Base-by-base conservation (phyloP, 768 basidiomycete species). In the Leccinum broughii region DNA sequence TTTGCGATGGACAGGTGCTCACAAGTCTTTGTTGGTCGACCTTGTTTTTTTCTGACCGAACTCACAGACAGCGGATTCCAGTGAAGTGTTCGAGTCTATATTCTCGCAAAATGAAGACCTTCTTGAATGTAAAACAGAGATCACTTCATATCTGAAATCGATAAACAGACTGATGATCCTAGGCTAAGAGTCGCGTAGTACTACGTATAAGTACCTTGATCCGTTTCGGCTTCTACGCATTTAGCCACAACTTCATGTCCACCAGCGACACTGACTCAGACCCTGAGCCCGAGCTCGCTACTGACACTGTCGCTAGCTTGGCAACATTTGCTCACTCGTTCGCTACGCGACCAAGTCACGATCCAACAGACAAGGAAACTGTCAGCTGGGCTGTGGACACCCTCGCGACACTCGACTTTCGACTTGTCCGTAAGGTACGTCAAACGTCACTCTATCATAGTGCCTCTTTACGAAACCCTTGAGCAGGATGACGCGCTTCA, bases 191-290 rank as follows among this genome's bases (percentile, higher is more conserved):
- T 37, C 13, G 4, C 30, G 30, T 54, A 62, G 52, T 57, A 41
- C 28, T 34, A 34, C 34, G 4, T 30, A 50, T 49, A 44, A 44
- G 44, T 44, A 46, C 41, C 52, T 64, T 55, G 32, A 54, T 55
- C 22, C 30, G 44, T 26, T 35, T 48, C 30, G 14, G 54, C 57
- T 15, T 39, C 24, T 41, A 30, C 28, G 17, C 35, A 59, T 30
- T 8, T 41, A 51, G 39, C 30, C 50, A 26, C 51, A 61, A 44
- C 50, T 51, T 56, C 66, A 75, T 74, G 75, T 76, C 71, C 64
- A 85, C 71, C 64, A 85, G 81, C 70, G 83, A 84, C 55, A 85
- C 86, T 17, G 87, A 88, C 64, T 81, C 83, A 34, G 85, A 87
- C 63, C 78, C 81, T n/a, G 84, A 81, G 30, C 54, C 65, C 22